Conservation (phyloP, 495 filamentous ascomycete species). For the Daldinia loculata region DNA sequence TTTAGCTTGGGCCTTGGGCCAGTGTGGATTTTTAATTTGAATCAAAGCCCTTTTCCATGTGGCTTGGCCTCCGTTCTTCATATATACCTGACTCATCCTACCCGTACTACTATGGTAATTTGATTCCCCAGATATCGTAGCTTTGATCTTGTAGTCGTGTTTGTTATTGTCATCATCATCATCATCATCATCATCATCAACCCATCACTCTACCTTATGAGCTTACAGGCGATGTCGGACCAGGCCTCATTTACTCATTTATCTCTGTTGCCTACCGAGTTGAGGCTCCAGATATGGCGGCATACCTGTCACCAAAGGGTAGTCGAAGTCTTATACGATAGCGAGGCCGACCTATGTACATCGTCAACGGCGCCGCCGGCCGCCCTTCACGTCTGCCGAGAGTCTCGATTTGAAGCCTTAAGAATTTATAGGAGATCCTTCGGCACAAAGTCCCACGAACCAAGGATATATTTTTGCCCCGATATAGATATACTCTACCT, state of each 20-base stretch:
- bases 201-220: conserved; percentile 8
- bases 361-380: conserved; percentile 52
- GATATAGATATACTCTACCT: conserved; percentile 59
- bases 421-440: conserved; percentile 53
- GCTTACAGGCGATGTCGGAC: conserved; percentile 25
- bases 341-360: conserved; percentile 44
- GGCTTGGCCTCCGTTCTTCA: conserved; percentile 18
- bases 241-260: conserved; percentile 52
- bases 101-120: conserved; percentile 26
- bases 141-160: conserved; percentile 10
- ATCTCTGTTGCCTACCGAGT: conserved; percentile 54
- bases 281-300: conserved; percentile 61
- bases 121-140: conserved; percentile 17
- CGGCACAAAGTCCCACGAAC: conserved; percentile 46
- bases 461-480: conserved; percentile 56
- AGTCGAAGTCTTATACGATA: conserved; percentile 53
- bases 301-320: conserved; percentile 51
- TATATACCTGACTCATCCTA: conserved; percentile 25
- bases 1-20: conserved; percentile 20
- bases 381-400: conserved; percentile 53
- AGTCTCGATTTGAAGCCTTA: conserved; percentile 56
- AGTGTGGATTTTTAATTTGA: conserved; percentile 27
- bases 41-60: conserved; percentile 18
- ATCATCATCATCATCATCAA: background rate
- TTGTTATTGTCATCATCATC: background rate